phyloP scores from a whole-genome alignment of 148 eudicot genomes.

The Drosera capensis region DNA sequence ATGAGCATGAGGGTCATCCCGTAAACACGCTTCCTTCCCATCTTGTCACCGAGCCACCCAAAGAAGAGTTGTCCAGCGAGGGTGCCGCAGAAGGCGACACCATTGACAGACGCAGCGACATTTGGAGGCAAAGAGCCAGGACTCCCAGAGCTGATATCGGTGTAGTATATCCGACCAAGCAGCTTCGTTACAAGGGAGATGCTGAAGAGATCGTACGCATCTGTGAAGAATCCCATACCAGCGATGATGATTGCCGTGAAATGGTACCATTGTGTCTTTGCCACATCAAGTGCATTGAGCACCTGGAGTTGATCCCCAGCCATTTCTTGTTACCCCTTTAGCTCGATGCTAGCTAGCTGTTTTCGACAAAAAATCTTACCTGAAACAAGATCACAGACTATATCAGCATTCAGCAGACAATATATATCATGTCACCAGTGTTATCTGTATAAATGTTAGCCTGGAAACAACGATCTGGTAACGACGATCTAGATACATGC shows the following conservation, averaged over 20 bases:
- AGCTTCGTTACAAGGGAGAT: slow-evolving; percentile 1
- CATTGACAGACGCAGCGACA: neutral
- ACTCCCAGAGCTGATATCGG: neutral
- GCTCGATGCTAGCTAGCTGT: too few relatives aligned
- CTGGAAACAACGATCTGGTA: too few relatives aligned
- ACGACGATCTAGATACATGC: too few relatives aligned
- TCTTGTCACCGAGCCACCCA: neutral
- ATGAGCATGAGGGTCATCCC: neutral
- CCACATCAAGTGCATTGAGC: slow-evolving; percentile 1
- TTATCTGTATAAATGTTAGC: too few relatives aligned
- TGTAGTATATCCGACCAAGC: neutral
- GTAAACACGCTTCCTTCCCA: neutral
- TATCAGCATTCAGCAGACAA: too few relatives aligned
- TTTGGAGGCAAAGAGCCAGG: neutral
- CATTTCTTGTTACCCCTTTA: neutral
- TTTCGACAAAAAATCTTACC: too few relatives aligned
- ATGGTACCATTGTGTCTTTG: neutral
- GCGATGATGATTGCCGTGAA: neutral
- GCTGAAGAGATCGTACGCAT: neutral
- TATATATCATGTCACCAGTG: too few relatives aligned
- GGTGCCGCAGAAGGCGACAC: neutral
- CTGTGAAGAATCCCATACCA: slow-evolving; percentile 1
- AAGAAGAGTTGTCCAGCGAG: neutral
- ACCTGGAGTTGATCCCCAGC: neutral
- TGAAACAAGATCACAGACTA: too few relatives aligned